Percentiles rank a stretch among this genome's conserved stretches.
These are phyloP conservation scores for Pisolithus microcarpus DNA, from an alignment of 768 basidiomycete species.

Conservation along the genomic window DNA sequence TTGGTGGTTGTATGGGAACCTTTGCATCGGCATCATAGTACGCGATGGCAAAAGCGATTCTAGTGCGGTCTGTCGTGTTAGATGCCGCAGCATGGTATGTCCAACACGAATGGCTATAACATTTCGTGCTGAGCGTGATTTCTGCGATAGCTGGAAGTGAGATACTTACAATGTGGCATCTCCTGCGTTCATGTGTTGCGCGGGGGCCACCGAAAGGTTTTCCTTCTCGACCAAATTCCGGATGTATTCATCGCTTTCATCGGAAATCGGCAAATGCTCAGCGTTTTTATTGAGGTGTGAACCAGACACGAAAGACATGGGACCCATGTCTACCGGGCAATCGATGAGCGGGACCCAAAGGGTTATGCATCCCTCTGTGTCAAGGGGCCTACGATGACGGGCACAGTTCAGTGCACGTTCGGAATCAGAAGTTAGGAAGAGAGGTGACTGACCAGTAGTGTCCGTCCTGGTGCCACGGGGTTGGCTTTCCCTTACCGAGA, in stretches of 20 bases:
- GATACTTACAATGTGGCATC: conserved; percentile 1
- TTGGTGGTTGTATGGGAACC: not conserved
- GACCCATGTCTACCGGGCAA: conserved; percentile 5
- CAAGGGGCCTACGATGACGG: not conserved
- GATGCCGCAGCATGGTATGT: conserved; percentile 4
- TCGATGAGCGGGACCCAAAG: conserved; percentile 4
- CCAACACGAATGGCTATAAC: conserved; percentile 5
- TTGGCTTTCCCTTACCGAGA: not conserved
- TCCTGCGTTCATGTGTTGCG: conserved; percentile 1
- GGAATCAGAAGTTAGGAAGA: not conserved
- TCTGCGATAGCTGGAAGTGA: too few relatives aligned
- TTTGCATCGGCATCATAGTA: conserved; percentile 1
- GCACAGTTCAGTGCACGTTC: not conserved
- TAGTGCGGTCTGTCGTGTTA: not conserved
- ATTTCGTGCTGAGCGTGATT: not conserved
- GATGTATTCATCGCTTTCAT: conserved; percentile 1
- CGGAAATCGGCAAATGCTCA: conserved; percentile 2
- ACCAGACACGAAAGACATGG: conserved; percentile 4
- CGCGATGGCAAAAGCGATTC: not conserved
- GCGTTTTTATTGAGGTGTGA: conserved; percentile 1
- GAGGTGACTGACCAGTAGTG: conserved; percentile 1
- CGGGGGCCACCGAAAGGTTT: not conserved
- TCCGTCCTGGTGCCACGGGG: conserved; percentile 1
- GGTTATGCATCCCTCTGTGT: conserved; percentile 3
- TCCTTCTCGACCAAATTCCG: conserved; percentile 1